These are phyloP conservation scores for Bonia amplexicaulis DNA, from an alignment of 176 grass and related monocot genomes.

Conservation along the genomic window DNA sequence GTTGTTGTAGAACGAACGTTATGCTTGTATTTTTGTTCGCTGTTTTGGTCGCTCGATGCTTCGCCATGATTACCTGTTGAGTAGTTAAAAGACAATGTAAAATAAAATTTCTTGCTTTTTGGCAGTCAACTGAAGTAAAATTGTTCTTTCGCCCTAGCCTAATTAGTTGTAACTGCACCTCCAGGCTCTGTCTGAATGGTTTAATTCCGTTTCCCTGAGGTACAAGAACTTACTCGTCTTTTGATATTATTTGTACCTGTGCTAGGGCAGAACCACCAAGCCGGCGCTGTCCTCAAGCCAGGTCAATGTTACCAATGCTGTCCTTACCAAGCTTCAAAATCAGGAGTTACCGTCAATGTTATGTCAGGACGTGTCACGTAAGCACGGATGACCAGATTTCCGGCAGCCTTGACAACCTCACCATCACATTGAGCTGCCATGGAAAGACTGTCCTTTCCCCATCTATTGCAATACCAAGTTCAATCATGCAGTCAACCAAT, in stretches of 20 bases:
- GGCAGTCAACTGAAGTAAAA: neutral
- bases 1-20: neutral
- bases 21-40: neutral
- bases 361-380: slow-evolving; percentile 95
- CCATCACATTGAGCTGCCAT: slow-evolving; percentile 78
- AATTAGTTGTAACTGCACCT: too few relatives aligned
- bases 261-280: slow-evolving; percentile 83
- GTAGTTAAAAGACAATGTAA: neutral
- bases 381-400: slow-evolving; percentile 85
- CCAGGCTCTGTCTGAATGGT: too few relatives aligned
- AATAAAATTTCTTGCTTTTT: neutral
- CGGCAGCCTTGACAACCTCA: slow-evolving; percentile 84
- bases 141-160: neutral
- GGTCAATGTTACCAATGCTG: slow-evolving; percentile 39
- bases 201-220: too few relatives aligned
- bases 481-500: slow-evolving; percentile 81
- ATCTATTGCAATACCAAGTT: slow-evolving; percentile 87
- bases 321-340: slow-evolving; percentile 71
- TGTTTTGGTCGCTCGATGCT: neutral
- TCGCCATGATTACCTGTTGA: neutral
- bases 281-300: slow-evolving; percentile 57
- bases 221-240: too few relatives aligned
- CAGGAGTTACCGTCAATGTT: slow-evolving; percentile 83
- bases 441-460: slow-evolving; percentile 96
- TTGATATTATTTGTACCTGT: slow-evolving; percentile 5